Evolutionary conservation across 768 basidiomycete genomes (phyloP), one percentile per base, ranked within the genome.

Genomic region (Termitomyces sp.): DNA sequence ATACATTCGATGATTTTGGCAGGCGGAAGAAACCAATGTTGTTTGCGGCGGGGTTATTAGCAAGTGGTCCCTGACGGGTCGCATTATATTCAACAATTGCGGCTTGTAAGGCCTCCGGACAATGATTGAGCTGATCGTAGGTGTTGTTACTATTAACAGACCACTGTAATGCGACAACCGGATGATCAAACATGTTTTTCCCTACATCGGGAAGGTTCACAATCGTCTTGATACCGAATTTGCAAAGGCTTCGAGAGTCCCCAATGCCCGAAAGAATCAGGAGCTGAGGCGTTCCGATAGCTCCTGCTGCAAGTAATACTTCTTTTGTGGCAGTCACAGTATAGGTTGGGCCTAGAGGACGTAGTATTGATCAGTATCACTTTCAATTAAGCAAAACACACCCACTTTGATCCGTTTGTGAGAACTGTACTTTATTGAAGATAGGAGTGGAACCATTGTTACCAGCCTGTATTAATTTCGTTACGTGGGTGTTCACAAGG

Each of bases 281-380:
- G 16, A 72, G 61, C 20, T 65, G 58, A 3, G 72, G 69, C 0
- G 69, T 73, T 20, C 69, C 70, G 30, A 72, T 60, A 6, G 68
- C 54, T 3, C 73, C 73, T 5, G 69, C 70, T 13, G 71, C 65
- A 12, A 74, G 58, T 26, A 74, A 64, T 38, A 74, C 62, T 54
- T 74, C 72, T 43, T 70, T 72, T 5, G 43, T 45, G 1, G 72
- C 73, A 3, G 45, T 59, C 18, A 66, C 61, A 3, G 1, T 46
- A 33, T 42, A 57, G 45, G 24, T 56, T 46, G 60, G 51, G 22
- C n/a, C 45, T 46, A 14, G 18, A 32, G 16, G 24, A 9, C 12
- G 18, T n/a, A 35, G 6, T 40, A 30, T 32, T 20, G 44, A 45
- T 45, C 1, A n/a, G 48, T 30, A 30, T 30, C 18, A 30, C 14